Evolutionary conservation across 306 rosid species (phyloP).

Genomic region (Dryas alaskensis): DNA sequence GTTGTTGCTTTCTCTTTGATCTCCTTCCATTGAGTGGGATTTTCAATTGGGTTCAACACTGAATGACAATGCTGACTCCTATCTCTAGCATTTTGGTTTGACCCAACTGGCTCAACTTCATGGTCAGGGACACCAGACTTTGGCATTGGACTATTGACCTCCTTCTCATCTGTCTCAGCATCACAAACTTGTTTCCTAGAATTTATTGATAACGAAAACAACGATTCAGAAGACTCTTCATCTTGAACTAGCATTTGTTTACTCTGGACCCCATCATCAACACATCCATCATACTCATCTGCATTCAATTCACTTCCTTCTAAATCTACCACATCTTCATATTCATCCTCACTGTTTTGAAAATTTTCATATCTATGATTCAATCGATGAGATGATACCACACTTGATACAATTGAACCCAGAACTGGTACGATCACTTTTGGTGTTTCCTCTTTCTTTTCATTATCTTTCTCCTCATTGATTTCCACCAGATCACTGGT

Average conservation of each 20-base stretch:
- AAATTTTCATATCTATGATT: conserved; percentile 31
- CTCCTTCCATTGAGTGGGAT: conserved; percentile 41
- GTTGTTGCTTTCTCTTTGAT: conserved; percentile 24
- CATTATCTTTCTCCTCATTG: conserved; percentile 22
- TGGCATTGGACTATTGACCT: conserved; percentile 53
- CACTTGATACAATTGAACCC: conserved; percentile 11
- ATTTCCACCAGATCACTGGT: conserved; percentile 20
- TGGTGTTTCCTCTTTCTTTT: conserved; percentile 16
- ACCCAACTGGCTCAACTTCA: conserved; percentile 22
- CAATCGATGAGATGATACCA: neutral
- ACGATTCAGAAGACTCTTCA: conserved; percentile 64
- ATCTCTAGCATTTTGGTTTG: conserved; percentile 10
- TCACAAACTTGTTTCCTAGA: conserved; percentile 41
- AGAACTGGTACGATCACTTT: conserved; percentile 15
- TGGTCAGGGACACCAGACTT: neutral
- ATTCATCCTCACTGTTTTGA: conserved; percentile 25
- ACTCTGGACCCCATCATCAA: conserved; percentile 8
- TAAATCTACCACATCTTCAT: conserved; percentile 15
- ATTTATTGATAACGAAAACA: conserved; percentile 63
- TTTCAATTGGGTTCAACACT: conserved; percentile 60
- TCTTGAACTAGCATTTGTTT: conserved; percentile 16
- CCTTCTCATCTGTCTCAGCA: conserved; percentile 46
- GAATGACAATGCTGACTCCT: conserved; percentile 19
- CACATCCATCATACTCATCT: conserved; percentile 5
- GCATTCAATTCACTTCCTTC: conserved; percentile 14